Evolutionary conservation across 163 green algal genomes (phyloP), one percentile per base, ranked within the genome.

Genomic region (Chlorella variabilis): DNA sequence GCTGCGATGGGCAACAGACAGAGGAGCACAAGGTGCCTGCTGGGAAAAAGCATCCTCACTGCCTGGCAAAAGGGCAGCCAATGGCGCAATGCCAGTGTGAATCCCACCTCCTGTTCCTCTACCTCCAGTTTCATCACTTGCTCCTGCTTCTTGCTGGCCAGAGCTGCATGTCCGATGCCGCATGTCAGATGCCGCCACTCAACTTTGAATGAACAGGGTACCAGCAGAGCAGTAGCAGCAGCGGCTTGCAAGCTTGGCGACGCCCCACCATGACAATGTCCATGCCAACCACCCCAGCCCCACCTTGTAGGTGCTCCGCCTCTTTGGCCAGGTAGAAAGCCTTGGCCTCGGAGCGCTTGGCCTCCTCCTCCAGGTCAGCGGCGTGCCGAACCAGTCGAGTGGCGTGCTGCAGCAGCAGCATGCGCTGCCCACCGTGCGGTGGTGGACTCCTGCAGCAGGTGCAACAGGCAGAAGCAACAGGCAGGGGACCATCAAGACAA

Each of bases 351-450:
- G 8, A 3, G 18, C 73, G 42, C 73, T 80, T 80, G 27, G 54
- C 29, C 56, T 80, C 73, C 73, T 80, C 73, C 73, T 80, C 73
- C 20, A 80, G 73, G 56, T 58, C 31, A 25, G 73, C 73, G 0
- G 73, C 73, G 25, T 80, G 73, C 36, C 54, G 36, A 8, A 27
- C 73, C 54, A 80, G 56, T 11, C 56, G 73, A 11, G 27, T 15
- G 0, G 70, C 70, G 1, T 5, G 2, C 6, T 59, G 45, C 48
- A 77, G 70, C 70, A 77, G 31, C 0, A 45, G 48, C 6, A 23
- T 54, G 17, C 70, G 70, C 3, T 29, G 15, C 45, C 45, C 15
- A 15, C 11, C 27, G 31, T 29, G 48, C 6, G 38, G 73, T 38
- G 7, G 54, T 36, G 39, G 38, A 56, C 54, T 69, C 27, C 73